phyloP scores from a whole-genome alignment of 1,139 yeast genomes.

The Saccharomyces hybrid region DNA sequence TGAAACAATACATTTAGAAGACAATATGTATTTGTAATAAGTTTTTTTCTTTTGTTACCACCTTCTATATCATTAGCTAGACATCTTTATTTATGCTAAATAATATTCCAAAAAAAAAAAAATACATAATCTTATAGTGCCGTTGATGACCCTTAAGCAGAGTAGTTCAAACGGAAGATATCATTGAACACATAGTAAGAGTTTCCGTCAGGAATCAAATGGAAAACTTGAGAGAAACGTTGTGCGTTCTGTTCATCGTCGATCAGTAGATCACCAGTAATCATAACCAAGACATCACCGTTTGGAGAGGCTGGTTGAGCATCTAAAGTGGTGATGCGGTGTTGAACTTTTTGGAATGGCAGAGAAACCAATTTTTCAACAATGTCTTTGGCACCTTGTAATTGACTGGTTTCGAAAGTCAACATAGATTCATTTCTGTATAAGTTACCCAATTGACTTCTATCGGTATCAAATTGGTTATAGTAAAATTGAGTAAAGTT shows the following conservation, averaged over 20 bases:
- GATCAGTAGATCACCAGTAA: slow-evolving; percentile 83
- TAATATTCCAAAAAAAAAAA: background rate
- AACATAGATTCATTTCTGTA: slow-evolving; percentile 97
- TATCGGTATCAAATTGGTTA: slow-evolving; percentile 89
- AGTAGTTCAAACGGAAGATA: slow-evolving; percentile 87
- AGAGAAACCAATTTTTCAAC: slow-evolving; percentile 82
- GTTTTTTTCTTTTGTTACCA: background rate
- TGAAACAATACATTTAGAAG: slow-evolving; percentile 18
- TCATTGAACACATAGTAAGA: slow-evolving; percentile 94
- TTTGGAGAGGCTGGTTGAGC: slow-evolving; percentile 96
- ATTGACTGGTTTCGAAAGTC: slow-evolving; percentile 89
- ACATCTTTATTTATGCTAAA: background rate
- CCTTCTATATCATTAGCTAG: background rate
- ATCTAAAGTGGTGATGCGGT: slow-evolving; percentile 87
- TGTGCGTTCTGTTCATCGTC: slow-evolving; percentile 95
- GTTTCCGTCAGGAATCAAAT: slow-evolving; percentile 84
- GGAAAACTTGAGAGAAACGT: slow-evolving; percentile 96
- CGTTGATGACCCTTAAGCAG: slow-evolving; percentile 25
- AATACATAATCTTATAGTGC: background rate
- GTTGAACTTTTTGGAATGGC: slow-evolving; percentile 89
- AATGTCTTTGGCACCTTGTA: slow-evolving; percentile 89
- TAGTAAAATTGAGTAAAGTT: slow-evolving; percentile 93
- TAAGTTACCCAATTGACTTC: slow-evolving; percentile 86
- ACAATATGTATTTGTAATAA: background rate
- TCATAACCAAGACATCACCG: slow-evolving; percentile 95